Conservation (phyloP, 192 early-diverging fungal genomes). For the Chytriomyces sp. region DNA sequence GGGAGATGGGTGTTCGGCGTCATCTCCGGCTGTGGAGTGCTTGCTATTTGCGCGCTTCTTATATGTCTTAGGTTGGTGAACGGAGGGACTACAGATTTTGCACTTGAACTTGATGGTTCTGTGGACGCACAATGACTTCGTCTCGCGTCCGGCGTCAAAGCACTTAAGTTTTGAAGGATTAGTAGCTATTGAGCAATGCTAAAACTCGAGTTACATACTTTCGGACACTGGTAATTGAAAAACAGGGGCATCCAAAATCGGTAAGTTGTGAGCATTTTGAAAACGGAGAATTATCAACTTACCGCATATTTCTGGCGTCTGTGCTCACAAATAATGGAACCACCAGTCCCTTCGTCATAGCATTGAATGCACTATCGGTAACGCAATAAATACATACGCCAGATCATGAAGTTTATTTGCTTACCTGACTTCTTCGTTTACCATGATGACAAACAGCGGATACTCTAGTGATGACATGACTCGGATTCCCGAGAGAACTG, state of each 20-base stretch:
- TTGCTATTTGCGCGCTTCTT: constrained; percentile 15
- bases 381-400: background rate
- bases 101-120: constrained; percentile 37
- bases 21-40: background rate
- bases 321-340: constrained; percentile 36
- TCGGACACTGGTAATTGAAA: constrained; percentile 18
- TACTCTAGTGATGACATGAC: constrained; percentile 25
- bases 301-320: constrained; percentile 34
- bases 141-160: constrained; percentile 30
- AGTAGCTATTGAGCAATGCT: background rate
- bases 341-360: constrained; percentile 37
- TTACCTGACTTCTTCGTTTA: constrained; percentile 32
- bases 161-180: constrained; percentile 13
- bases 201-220: background rate
- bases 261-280: background rate
- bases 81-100: constrained; percentile 29
- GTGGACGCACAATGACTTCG: constrained; percentile 31
- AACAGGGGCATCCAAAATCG: background rate
- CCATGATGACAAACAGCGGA: constrained; percentile 36
- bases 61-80: constrained; percentile 26
- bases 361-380: constrained; percentile 30
- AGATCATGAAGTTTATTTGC: constrained; percentile 4
- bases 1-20: background rate
- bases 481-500: constrained; percentile 16
- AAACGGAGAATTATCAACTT: constrained; percentile 5